Base-by-base conservation (phyloP, 768 basidiomycete species). In the Mycena amicta region DNA sequence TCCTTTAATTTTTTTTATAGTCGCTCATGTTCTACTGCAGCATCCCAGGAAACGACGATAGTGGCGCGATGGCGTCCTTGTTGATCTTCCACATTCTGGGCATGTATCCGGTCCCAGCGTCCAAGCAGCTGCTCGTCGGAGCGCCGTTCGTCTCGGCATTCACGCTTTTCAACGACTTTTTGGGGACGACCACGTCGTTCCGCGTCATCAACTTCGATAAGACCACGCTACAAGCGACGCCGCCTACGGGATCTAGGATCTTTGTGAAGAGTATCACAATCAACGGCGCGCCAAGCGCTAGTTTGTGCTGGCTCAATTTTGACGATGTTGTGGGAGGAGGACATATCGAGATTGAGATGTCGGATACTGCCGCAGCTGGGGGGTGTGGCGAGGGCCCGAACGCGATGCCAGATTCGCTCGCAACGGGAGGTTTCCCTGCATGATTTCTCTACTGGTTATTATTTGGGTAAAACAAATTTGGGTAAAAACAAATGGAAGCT, bases 41-140 rank as follows among this genome's bases (percentile, higher is more conserved):
- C 30, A 74, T 83, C 27, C 81, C 81, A 2, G 80, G 80, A 3
- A 83, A 83, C 58, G 81, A 83, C 59, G 80, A 83, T 63, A 79
- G 77, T 4, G 82, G 78, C 23, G 82, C 82, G 8, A 83, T 83
- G 82, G 81, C 80, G 0, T 67, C 79, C 5, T 73, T 82, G 20
- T 75, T 82, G 13, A 70, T 72, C 5, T 83, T 82, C 74, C 80
- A 82, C 63, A 67, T 82, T 45, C 68, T 82, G 16, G 82, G 82
- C 0, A 67, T 83, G 30, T 83, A 82, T 61, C 82, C 82, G 15
- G 80, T 82, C 27, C 72, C 76, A 2, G 62, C 78, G 2, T 77
- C 80, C 2, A 74, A 67, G 4, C 81, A 83, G 66, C 70, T 83
- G 13, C 75, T 83, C 47, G 72, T 83, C 54, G 77, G 77, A 6